Percentiles rank a stretch among this genome's conserved stretches.
phyloP scores from a whole-genome alignment of 768 basidiomycete species.

The Suillus hirtellus region DNA sequence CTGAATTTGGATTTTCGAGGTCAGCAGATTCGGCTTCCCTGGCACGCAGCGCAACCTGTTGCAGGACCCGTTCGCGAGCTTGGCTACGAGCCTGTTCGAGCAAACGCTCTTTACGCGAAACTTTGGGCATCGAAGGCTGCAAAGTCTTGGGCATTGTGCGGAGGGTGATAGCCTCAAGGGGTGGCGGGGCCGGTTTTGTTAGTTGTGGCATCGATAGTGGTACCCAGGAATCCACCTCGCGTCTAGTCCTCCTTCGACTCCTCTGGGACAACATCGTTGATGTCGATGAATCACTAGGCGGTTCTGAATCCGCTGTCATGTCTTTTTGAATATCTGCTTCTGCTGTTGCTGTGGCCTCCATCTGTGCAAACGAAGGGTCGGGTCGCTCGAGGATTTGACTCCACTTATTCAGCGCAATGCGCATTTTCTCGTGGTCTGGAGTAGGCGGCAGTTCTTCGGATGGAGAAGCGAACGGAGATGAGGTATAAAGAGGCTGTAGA shows the following conservation, averaged over 20 bases:
- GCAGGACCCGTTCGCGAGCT: slow-evolving; percentile 9
- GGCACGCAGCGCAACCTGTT: slow-evolving; percentile 2
- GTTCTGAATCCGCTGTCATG: neutral
- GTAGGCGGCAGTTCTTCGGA: slow-evolving; percentile 15
- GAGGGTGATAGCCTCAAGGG: neutral
- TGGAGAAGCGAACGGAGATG: slow-evolving; percentile 28
- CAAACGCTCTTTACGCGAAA: slow-evolving; percentile 11
- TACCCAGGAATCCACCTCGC: neutral
- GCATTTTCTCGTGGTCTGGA: slow-evolving; percentile 30
- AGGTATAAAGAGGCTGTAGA: slow-evolving; percentile 29
- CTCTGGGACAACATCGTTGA: slow-evolving; percentile 1
- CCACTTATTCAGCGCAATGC: slow-evolving; percentile 34
- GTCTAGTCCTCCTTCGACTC: slow-evolving; percentile 7
- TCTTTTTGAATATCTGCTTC: neutral
- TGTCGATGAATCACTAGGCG: neutral
- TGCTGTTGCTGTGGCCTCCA: slow-evolving; percentile 15
- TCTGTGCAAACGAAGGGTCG: slow-evolving; percentile 34
- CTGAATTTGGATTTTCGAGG: slow-evolving; percentile 8
- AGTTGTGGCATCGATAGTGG: neutral
- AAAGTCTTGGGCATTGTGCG: neutral
- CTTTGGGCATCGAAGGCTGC: slow-evolving; percentile 3
- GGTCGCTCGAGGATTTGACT: slow-evolving; percentile 33
- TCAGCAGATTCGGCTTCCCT: neutral
- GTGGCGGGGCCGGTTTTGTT: neutral
- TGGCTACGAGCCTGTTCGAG: slow-evolving; percentile 11